Percentiles rank a stretch among this genome's conserved stretches.
These are phyloP conservation scores for Psidium friedrichsthalianum DNA, from an alignment of 345 rosid genomes.

Conservation along the genomic window DNA sequence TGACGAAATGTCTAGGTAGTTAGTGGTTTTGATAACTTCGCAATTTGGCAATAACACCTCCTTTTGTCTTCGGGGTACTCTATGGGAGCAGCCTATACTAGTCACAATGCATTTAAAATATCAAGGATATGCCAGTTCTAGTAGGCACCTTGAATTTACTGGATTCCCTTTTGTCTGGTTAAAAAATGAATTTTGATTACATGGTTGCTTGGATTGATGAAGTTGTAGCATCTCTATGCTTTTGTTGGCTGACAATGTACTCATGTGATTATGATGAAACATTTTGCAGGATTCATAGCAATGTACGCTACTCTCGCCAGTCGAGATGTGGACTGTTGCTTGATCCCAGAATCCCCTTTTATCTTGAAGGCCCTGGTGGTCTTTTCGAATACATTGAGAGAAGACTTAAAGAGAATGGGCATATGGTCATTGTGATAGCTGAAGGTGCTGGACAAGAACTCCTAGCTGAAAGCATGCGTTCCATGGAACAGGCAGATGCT, in stretches of 20 bases:
- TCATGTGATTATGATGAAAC: not conserved
- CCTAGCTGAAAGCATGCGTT: constrained; percentile 16
- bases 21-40: not conserved
- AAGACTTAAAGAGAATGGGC: constrained; percentile 35
- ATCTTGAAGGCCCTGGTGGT: constrained; percentile 41
- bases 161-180: not conserved
- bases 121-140: not conserved
- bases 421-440: constrained; percentile 37
- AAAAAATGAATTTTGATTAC: not conserved
- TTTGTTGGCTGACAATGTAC: not conserved
- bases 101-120: not conserved
- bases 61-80: not conserved
- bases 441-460: constrained; percentile 48
- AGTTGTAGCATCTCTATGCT: not conserved
- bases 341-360: constrained; percentile 42
- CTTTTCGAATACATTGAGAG: constrained; percentile 20
- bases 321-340: constrained; percentile 40
- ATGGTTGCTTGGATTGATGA: not conserved
- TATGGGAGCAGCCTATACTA: not conserved
- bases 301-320: constrained; percentile 44
- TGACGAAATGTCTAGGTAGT: not conserved
- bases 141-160: not conserved
- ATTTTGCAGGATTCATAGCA: constrained; percentile 28
- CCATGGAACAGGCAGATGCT: constrained; percentile 26
- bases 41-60: not conserved